Base-by-base conservation (phyloP, 1,284 basidiomycete species). In the Mycena citricolor region DNA sequence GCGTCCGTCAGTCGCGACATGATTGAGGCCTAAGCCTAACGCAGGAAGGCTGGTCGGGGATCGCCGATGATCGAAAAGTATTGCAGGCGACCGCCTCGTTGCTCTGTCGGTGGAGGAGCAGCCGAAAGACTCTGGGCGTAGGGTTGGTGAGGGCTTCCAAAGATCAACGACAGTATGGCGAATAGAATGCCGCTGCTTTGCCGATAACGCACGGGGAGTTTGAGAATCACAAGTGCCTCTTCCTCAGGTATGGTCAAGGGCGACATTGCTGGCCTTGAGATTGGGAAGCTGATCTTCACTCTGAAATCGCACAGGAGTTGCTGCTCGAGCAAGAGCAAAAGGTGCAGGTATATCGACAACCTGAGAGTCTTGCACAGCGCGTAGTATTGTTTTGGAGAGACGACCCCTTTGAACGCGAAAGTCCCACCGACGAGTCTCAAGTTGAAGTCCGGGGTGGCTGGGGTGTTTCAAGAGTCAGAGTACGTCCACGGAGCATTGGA, bases 391-490 rank as follows among this genome's bases (percentile, higher is more conserved):
- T 58, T 36, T 0, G 62, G 54, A 2, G 75, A 73, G 14, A 58
- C 60, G 11, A 73, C 54, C 5, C 74, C 77, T 46, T 65, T 68
- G 45, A 85, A 68, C 0, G 63, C 61, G 56, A 86, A 84, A 2
- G 75, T 80, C 0, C 82, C 82, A 2, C 82, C 81, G 8, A 83
- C 69, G 19, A 81, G 57, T 25, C 64, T 66, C 0, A 68, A 39
- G 0, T 38, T 24, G 25, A 22, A 8, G 3, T 26, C 32, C n/a
- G n/a, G n/a, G 37, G 61, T 51, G 49, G 23, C 24, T 17, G 43
- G 33, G 49, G 30, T 60, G 44, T 44, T 49, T 49, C 22, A 32
- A 35, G 19, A n/a, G n/a, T n/a, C 16, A 10, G 30, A 33, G 22
- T 10, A 42, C 11, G 13, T n/a, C n/a, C n/a, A n/a, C n/a, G n/a